A percentile compares a stretch with the other conserved stretches of the same genome.
Evolutionary conservation across 2,329 filamentous ascomycete species (phyloP).

Genomic region (Neonectria coccinea): DNA sequence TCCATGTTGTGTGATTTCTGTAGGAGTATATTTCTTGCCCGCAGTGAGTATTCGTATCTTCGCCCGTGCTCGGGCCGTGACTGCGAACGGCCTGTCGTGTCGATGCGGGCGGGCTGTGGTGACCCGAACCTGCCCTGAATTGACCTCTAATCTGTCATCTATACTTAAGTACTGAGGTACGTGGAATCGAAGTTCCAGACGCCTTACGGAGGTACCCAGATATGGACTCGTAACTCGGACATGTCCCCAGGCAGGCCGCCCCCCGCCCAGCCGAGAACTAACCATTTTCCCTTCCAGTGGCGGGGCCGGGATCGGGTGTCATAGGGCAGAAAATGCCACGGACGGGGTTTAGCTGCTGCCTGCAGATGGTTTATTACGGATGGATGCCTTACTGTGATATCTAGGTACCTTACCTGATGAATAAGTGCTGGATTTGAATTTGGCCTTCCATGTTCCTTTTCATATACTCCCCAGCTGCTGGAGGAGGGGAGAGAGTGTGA

Average conservation of each 20-base stretch:
- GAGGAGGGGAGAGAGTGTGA: background rate
- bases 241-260: background rate
- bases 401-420: no score
- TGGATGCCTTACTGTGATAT: background rate
- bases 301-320: background rate
- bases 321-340: slow-evolving; percentile 2
- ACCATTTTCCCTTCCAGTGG: slow-evolving; percentile 2
- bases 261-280: background rate
- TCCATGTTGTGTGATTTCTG: no score
- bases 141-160: background rate
- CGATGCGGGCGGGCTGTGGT: slow-evolving; percentile 4
- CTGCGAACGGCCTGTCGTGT: background rate
- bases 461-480: background rate
- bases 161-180: background rate
- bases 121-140: background rate
- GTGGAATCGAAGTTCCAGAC: background rate
- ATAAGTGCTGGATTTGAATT: background rate
- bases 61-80: background rate
- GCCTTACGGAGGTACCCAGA: background rate
- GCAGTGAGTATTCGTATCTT: background rate
- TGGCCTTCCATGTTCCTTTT: background rate
- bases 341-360: slow-evolving; percentile 1
- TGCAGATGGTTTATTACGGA: background rate
- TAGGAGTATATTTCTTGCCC: no score
- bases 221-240: background rate